Percentiles rank a stretch among this genome's conserved stretches.
Evolutionary conservation across 345 rosid species (phyloP).

Genomic region (Hibiscus mutabilis): DNA sequence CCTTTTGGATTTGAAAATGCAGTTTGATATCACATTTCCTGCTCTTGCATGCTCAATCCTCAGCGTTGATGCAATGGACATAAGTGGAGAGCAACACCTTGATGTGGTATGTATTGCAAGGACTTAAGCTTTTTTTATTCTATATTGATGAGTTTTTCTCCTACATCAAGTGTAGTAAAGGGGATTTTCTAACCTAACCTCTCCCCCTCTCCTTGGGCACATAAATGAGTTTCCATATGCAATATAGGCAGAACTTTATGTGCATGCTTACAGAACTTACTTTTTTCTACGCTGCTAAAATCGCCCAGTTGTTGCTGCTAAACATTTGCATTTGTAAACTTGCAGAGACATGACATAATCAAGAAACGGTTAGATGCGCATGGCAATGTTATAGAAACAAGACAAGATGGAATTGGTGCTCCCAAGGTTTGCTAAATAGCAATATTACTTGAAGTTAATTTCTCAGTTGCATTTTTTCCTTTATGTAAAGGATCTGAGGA

Average conservation of each 20-base stretch:
- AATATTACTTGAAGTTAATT: background rate
- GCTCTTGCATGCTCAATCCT: constrained; percentile 90
- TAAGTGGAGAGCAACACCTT: constrained; percentile 96
- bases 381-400: constrained; percentile 72
- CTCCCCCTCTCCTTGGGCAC: background rate
- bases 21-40: constrained; percentile 91
- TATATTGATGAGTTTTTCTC: background rate
- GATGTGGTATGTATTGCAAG: constrained; percentile 61
- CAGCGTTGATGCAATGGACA: constrained; percentile 98
- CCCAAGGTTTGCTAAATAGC: constrained; percentile 55
- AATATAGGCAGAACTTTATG: background rate
- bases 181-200: background rate
- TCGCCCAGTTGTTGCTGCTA: background rate
- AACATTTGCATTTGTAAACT: constrained; percentile 3
- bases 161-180: background rate
- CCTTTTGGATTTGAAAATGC: constrained; percentile 28
- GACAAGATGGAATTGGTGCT: constrained; percentile 83
- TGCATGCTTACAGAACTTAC: background rate
- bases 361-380: constrained; percentile 72
- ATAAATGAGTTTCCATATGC: background rate
- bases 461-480: background rate
- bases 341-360: constrained; percentile 86
- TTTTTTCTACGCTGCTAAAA: background rate
- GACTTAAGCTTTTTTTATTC: constrained; percentile 3
- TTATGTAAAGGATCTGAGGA: background rate